Evolutionary conservation across 1,284 basidiomycete species (phyloP).

Genomic region (Ganoderma sinense): DNA sequence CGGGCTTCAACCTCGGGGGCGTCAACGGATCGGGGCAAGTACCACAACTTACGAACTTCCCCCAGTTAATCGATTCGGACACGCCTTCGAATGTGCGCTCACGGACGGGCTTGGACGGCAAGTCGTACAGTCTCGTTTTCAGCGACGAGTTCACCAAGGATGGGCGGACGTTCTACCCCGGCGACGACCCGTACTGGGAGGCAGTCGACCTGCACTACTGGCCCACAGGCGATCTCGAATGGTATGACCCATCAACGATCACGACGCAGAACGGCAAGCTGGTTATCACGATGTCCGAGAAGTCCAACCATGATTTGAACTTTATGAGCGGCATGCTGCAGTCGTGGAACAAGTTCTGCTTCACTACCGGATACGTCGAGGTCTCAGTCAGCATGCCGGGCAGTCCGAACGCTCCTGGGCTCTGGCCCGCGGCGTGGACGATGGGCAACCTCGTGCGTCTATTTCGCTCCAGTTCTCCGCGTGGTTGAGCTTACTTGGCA

Average conservation of each 20-base stretch:
- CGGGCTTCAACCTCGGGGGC: constrained; percentile 81
- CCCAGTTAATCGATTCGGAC: constrained; percentile 69
- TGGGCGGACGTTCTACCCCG: constrained; percentile 81
- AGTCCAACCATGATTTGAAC: constrained; percentile 73
- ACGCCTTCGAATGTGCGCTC: constrained; percentile 65
- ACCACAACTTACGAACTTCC: constrained; percentile 64
- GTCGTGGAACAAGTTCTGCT: constrained; percentile 94
- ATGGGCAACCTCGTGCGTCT: constrained; percentile 56
- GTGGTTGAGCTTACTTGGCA: constrained; percentile 36
- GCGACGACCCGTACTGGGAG: constrained; percentile 84
- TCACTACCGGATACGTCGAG: constrained; percentile 92
- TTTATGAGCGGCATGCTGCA: constrained; percentile 84
- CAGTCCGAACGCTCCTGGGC: constrained; percentile 67
- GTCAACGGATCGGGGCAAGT: constrained; percentile 76
- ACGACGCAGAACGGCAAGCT: constrained; percentile 78
- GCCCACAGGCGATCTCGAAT: constrained; percentile 87
- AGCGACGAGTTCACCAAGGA: constrained; percentile 91
- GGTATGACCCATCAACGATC: constrained; percentile 82
- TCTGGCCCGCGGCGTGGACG: constrained; percentile 66
- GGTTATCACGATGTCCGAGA: constrained; percentile 76
- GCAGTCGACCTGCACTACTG: constrained; percentile 78
- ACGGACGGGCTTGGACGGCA: constrained; percentile 68
- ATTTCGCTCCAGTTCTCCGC: constrained; percentile 34
- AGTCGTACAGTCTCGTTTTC: constrained; percentile 85
- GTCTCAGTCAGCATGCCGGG: constrained; percentile 87